Conservation (phyloP, 2,329 filamentous ascomycete species). For the Colletotrichum caudatum region DNA sequence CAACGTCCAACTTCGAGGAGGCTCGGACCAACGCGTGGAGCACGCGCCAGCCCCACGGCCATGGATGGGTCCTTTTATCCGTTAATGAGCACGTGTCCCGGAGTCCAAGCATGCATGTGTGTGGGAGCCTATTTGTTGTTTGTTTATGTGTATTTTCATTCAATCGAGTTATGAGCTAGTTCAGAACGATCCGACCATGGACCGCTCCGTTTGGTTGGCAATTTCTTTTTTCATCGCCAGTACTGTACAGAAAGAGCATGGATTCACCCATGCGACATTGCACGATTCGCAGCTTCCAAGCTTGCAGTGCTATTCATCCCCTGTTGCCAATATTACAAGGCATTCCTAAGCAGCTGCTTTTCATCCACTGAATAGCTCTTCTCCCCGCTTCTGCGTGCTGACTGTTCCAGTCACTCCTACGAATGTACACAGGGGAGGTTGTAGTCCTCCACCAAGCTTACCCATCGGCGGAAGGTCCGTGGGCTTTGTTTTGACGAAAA, state of each 20-base stretch:
- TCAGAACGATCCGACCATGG: conserved; percentile 33
- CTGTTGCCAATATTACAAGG: conserved; percentile 39
- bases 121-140: conserved; percentile 15
- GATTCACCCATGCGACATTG: conserved; percentile 37
- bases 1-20: conserved; percentile 16
- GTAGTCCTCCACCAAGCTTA: conserved; percentile 36
- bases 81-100: conserved; percentile 20
- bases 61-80: conserved; percentile 6
- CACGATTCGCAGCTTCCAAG: conserved; percentile 38
- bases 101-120: conserved; percentile 8
- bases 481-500: conserved; percentile 32
- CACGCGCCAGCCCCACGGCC: not conserved
- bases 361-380: conserved; percentile 37
- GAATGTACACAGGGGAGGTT: conserved; percentile 37
- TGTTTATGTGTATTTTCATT: conserved; percentile 40
- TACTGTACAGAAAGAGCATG: conserved; percentile 40
- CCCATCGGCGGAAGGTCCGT: conserved; percentile 28
- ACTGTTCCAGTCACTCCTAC: conserved; percentile 35
- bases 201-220: conserved; percentile 32
- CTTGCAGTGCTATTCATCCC: conserved; percentile 36
- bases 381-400: conserved; percentile 20
- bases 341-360: conserved; percentile 40
- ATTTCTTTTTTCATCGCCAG: conserved; percentile 37
- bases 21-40: conserved; percentile 24
- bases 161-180: conserved; percentile 40